Evolutionary conservation across 2,329 filamentous ascomycete species (phyloP), one percentile per base, ranked within the genome.

Genomic region (Sphaerostilbella broomeana): DNA sequence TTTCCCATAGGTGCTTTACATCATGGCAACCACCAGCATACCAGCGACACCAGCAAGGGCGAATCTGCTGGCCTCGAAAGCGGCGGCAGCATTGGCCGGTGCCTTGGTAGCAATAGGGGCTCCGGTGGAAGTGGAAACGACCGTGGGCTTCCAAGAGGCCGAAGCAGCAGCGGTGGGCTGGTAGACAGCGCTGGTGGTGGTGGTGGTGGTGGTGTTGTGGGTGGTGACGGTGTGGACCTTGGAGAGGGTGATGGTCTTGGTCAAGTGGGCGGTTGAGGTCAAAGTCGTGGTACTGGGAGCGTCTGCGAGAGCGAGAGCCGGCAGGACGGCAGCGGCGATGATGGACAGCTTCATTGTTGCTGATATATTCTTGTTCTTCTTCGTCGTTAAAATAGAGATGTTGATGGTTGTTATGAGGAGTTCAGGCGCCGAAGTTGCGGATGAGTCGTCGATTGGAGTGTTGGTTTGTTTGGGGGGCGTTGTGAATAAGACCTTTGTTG

Each of bases 281-380:
- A 67, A 65, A 17, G 22, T 46, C 16, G 46, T 17, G 37, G 49
- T 42, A 10, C 56, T 58, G 36, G 64, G 55, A 25, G 73, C 73
- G n/a, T n/a, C n/a, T n/a, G n/a, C n/a, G 37, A 73, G 51, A 44
- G 72, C 75, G 53, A 77, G 56, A 38, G 74, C 63, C 51, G 75
- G 74, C 54, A 79, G 65, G 47, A 71, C 56, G 45, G 68, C 67
- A 44, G 72, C 56, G 52, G 70, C 42, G 44, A 77, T 51, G 20
- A 67, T 59, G 31, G 57, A 55, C 49, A 64, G 51, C 32, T 63
- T 62, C 63, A 67, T 67, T 39, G 22, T 12, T 25, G 22, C n/a
- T 28, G 33, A 39, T 35, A 32, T 51, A 35, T 29, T 34, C 31
- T 25, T 30, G 35, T 42, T 35, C n/a, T n/a, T n/a, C n/a, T n/a